Base-by-base conservation (phyloP, 2,329 filamentous ascomycete genomes). In the Rhynchosporium agropyri region DNA sequence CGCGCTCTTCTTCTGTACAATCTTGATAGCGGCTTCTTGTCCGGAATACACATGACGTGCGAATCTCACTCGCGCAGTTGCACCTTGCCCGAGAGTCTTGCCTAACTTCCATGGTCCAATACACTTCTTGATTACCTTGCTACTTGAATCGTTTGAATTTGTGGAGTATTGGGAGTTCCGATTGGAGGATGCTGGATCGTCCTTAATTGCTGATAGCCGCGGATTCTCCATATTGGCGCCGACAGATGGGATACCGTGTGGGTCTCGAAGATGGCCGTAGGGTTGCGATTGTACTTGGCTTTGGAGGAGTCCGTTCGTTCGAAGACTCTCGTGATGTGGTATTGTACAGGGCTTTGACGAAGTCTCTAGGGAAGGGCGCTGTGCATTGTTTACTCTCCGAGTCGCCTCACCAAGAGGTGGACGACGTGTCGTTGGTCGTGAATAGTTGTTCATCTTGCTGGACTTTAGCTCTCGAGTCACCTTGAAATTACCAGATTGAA, bases 81-180 rank as follows among this genome's bases (percentile, higher is more conserved):
- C 92, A 3, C 95, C 95, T 70, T 91, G 90, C 0, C 95, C 95
- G 33, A 99, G 82, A 0, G 91, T 96, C 74, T 86, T 92, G 6
- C 95, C 95, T 3, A 99, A 79, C 68, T 94, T 88, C 95, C 95
- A 99, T 68, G 94, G 94, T 0, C 95, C 95, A 71, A 99, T 91
- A 71, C 92, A 89, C 10, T 89, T 91, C 77, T 89, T 89, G 67
- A 74, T 64, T 10, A 65, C 64, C 60, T 69, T 71, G 28, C 69
- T 64, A 65, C 71, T 75, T 36, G 70, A 74, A 29, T 69, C 76
- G 2, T 74, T 76, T 2, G 77, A 78, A 33, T 70, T 69, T 45
- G 74, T 75, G 9, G 76, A 78, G 56, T 76, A 71, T 55, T 77
- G 76, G 0, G 78, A 80, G 43, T 73, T 72, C 36, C 78, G 76